phyloP scores from a whole-genome alignment of 257 asterid genomes.

The Solanum virginianum region DNA sequence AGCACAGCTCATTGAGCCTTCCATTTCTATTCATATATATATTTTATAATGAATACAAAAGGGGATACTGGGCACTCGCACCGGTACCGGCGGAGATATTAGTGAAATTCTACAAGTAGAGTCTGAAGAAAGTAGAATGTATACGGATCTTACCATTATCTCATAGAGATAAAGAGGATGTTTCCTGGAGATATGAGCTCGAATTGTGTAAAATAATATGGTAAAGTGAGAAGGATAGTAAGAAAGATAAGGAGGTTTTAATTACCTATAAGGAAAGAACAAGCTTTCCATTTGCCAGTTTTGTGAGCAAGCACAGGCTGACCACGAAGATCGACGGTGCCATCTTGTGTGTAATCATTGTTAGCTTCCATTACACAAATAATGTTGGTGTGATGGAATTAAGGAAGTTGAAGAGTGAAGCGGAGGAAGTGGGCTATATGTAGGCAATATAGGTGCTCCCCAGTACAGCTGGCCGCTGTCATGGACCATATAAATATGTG shows the following conservation, averaged over 20 bases:
- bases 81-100: no score
- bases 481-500: background rate
- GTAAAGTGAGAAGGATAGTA: background rate
- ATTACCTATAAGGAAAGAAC: conserved; percentile 71
- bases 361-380: conserved; percentile 37
- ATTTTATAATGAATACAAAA: no score
- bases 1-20: no score
- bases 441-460: background rate
- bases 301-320: conserved; percentile 44
- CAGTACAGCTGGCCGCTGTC: background rate
- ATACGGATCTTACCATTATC: no score
- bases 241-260: background rate
- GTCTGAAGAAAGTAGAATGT: no score
- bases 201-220: no score
- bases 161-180: no score
- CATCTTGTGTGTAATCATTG: conserved; percentile 55
- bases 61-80: no score
- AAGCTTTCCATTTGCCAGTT: conserved; percentile 93
- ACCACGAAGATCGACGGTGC: conserved; percentile 74
- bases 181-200: no score
- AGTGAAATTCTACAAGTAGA: no score
- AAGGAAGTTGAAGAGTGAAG: conserved; percentile 3
- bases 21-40: no score
- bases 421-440: background rate
- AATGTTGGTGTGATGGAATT: background rate